phyloP scores from a whole-genome alignment of 352 stramenopile genomes.

The Globisporangium emineosum region DNA sequence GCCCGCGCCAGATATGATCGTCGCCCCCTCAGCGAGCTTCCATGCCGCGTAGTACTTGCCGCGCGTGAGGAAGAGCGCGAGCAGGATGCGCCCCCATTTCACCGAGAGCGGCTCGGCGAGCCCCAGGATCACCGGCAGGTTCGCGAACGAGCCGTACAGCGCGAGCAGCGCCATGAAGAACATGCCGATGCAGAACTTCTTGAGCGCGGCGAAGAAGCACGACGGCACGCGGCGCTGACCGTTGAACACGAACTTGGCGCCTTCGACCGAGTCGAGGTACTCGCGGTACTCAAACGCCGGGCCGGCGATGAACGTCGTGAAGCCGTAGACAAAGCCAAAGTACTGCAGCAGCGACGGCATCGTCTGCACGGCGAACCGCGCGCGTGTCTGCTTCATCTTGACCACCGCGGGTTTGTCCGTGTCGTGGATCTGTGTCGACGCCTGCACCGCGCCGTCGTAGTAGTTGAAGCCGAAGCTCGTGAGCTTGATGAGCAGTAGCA shows the following conservation, averaged over 20 bases:
- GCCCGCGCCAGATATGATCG: constrained; percentile 77
- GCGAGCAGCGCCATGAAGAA: constrained; percentile 51
- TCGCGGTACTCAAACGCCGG: constrained; percentile 95
- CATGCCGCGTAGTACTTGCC: constrained; percentile 97
- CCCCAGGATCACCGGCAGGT: constrained; percentile 37
- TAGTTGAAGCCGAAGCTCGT: constrained; percentile 97
- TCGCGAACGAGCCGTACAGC: constrained; percentile 40
- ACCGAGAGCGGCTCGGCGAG: constrained; percentile 60
- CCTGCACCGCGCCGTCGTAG: constrained; percentile 83
- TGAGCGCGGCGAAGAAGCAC: constrained; percentile 28
- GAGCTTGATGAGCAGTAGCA: constrained; percentile 97
- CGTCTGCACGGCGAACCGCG: constrained; percentile 56
- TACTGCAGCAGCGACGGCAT: constrained; percentile 93
- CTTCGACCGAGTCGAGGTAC: constrained; percentile 80
- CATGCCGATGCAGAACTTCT: constrained; percentile 52
- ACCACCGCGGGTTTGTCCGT: constrained; percentile 28
- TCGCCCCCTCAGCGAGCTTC: constrained; percentile 87
- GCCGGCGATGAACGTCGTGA: constrained; percentile 93
- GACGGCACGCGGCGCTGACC: constrained; percentile 35
- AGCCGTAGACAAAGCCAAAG: constrained; percentile 96
- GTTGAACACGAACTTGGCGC: constrained; percentile 42
- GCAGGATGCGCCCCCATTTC: constrained; percentile 76
- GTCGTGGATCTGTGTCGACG: constrained; percentile 22
- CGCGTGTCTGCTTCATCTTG: constrained; percentile 28
- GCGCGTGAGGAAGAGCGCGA: constrained; percentile 87